Evolutionary conservation across 176 grass and related monocot genomes (phyloP).

Genomic region (Musa acuminata): DNA sequence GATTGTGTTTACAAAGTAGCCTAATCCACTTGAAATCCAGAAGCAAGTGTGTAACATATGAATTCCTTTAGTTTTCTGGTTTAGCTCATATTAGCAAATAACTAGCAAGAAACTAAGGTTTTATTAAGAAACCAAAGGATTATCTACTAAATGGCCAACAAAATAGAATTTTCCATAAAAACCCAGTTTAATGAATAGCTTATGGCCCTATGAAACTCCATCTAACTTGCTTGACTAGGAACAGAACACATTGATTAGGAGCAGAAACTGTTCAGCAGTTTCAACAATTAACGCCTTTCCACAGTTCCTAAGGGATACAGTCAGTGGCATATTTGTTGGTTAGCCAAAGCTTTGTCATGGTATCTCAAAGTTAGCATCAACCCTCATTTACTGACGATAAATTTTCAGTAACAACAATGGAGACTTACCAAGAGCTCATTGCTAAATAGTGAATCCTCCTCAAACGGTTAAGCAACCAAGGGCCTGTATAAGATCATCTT

Average conservation of each 20-base stretch:
- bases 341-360: neutral
- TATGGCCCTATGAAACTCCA: neutral
- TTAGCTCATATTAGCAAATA: too few relatives aligned
- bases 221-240: too few relatives aligned
- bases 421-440: too few relatives aligned
- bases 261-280: neutral
- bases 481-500: too few relatives aligned
- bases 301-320: neutral
- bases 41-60: neutral
- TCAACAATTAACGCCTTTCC: neutral
- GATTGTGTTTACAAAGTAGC: too few relatives aligned
- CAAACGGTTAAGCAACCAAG: too few relatives aligned
- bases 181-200: neutral
- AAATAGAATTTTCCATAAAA: neutral
- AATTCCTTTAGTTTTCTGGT: too few relatives aligned
- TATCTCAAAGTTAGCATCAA: neutral
- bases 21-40: neutral
- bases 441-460: too few relatives aligned
- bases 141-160: neutral
- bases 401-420: too few relatives aligned
- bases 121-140: neutral
- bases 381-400: too few relatives aligned
- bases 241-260: too few relatives aligned
- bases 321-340: too few relatives aligned
- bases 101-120: neutral